Evolutionary conservation across 305 asterid species (phyloP).

Genomic region (Fraxinus xanthoxyloides): DNA sequence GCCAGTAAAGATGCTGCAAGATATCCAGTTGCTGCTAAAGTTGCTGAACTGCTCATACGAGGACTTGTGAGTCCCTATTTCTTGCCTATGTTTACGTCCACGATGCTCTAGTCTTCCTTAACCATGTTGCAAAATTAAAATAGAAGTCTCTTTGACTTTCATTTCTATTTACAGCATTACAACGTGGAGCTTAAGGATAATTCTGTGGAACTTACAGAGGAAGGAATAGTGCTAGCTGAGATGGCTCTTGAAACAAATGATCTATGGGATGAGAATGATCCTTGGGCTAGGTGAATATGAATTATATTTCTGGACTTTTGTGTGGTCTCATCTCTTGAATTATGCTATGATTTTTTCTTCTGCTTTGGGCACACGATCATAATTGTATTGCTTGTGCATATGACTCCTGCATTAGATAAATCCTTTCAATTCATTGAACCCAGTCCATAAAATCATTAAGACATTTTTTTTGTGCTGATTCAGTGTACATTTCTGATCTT

Average conservation of each 20-base stretch:
- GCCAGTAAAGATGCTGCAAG: constrained; percentile 89
- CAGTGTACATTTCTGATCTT: constrained; percentile 10
- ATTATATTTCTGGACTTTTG: constrained; percentile 14
- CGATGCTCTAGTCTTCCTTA: neutral
- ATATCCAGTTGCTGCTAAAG: constrained; percentile 96
- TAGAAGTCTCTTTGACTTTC: constrained; percentile 1
- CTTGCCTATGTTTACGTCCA: neutral
- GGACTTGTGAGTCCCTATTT: constrained; percentile 61
- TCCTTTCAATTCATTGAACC: constrained; percentile 17
- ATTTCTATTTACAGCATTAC: constrained; percentile 72
- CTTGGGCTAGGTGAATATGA: constrained; percentile 88
- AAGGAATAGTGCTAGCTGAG: constrained; percentile 86
- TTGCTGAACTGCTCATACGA: constrained; percentile 79
- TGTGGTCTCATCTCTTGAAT: neutral
- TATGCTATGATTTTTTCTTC: neutral
- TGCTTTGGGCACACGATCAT: neutral
- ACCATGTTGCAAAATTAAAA: neutral
- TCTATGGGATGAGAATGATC: constrained; percentile 98
- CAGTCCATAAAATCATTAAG: neutral
- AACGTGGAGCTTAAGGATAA: constrained; percentile 87
- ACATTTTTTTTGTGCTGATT: constrained; percentile 14
- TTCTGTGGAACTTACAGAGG: constrained; percentile 96
- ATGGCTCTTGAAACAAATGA: constrained; percentile 96
- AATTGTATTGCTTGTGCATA: constrained; percentile 11
- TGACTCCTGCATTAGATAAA: neutral